A percentile compares a stretch with the other conserved stretches of the same genome.
These are phyloP conservation scores for Penicillium oxalicum DNA, from an alignment of 2,329 filamentous ascomycete species.

Conservation along the genomic window DNA sequence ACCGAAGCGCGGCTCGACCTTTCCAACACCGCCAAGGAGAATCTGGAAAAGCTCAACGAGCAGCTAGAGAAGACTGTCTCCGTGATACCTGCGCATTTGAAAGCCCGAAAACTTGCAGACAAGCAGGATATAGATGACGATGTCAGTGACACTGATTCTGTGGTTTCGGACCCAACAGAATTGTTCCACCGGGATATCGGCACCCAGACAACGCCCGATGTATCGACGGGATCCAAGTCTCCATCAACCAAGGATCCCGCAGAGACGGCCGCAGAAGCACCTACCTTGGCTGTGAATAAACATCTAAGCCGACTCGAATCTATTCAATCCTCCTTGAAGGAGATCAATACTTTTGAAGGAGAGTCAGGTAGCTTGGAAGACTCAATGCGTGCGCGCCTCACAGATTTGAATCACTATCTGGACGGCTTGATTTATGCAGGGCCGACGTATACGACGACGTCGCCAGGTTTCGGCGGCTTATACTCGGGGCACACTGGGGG, in stretches of 20 bases:
- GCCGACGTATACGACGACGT: slow-evolving; percentile 23
- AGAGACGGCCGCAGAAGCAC: slow-evolving; percentile 13
- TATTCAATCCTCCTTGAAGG: slow-evolving; percentile 47
- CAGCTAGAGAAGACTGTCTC: slow-evolving; percentile 50
- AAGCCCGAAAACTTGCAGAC: slow-evolving; percentile 21
- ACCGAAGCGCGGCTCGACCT: slow-evolving; percentile 54
- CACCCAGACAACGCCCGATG: slow-evolving; percentile 52
- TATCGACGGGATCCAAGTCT: slow-evolving; percentile 18
- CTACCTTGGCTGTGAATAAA: slow-evolving; percentile 22
- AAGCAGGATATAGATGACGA: slow-evolving; percentile 27
- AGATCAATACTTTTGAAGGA: slow-evolving; percentile 40
- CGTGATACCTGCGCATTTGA: slow-evolving; percentile 41
- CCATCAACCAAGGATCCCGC: slow-evolving; percentile 14
- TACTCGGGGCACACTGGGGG: slow-evolving; percentile 26
- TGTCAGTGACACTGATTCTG: slow-evolving; percentile 43
- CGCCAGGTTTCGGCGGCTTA: slow-evolving; percentile 26
- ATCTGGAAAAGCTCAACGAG: slow-evolving; percentile 52
- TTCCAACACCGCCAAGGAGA: slow-evolving; percentile 45
- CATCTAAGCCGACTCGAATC: slow-evolving; percentile 46
- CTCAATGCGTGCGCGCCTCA: slow-evolving; percentile 30
- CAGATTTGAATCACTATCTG: slow-evolving; percentile 49
- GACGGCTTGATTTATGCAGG: slow-evolving; percentile 42
- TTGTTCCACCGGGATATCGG: slow-evolving; percentile 59
- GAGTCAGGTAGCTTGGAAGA: slow-evolving; percentile 28
- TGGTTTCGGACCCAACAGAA: slow-evolving; percentile 55